Percentiles rank a stretch among this genome's conserved stretches.
phyloP scores from a whole-genome alignment of 805 yeast genomes.

The Cyberlindnera mississippiensis region DNA sequence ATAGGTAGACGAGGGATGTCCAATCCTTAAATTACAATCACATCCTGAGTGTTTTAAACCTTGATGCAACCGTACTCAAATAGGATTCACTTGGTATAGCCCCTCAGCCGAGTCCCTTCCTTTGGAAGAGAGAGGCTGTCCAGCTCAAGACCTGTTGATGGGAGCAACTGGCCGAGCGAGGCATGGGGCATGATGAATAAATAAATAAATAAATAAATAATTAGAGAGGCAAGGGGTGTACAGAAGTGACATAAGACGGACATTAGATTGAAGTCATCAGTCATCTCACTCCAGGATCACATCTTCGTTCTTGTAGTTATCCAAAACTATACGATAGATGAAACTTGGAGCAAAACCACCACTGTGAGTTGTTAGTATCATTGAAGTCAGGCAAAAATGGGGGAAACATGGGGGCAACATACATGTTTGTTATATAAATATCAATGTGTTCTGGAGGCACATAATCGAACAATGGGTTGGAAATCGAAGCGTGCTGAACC shows the following conservation, averaged over 20 bases:
- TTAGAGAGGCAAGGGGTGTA: neutral
- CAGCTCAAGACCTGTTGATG: conserved; percentile 55
- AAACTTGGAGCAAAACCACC: conserved; percentile 97
- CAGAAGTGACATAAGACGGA: neutral
- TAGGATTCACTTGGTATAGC: conserved; percentile 42
- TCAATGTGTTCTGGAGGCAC: conserved; percentile 93
- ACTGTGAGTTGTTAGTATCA: conserved; percentile 22
- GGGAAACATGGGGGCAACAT: conserved; percentile 19
- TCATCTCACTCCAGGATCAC: conserved; percentile 45
- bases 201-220: neutral
- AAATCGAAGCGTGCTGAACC: conserved; percentile 70
- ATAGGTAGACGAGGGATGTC: conserved; percentile 12
- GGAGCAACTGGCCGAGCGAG: conserved; percentile 51
- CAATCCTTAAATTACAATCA: conserved; percentile 27
- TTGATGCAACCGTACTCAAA: conserved; percentile 58
- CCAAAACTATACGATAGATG: conserved; percentile 91
- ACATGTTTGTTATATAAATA: conserved; percentile 85
- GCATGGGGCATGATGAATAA: conserved; percentile 43
- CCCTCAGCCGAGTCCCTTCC: conserved; percentile 32
- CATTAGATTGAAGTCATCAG: neutral
- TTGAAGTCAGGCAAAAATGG: neutral
- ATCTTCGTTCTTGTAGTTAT: conserved; percentile 87
- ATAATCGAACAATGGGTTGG: conserved; percentile 88
- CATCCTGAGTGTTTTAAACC: conserved; percentile 25
- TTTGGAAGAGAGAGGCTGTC: conserved; percentile 31